phyloP scores from a whole-genome alignment of 768 basidiomycete genomes.

The Galerina sulciceps region DNA sequence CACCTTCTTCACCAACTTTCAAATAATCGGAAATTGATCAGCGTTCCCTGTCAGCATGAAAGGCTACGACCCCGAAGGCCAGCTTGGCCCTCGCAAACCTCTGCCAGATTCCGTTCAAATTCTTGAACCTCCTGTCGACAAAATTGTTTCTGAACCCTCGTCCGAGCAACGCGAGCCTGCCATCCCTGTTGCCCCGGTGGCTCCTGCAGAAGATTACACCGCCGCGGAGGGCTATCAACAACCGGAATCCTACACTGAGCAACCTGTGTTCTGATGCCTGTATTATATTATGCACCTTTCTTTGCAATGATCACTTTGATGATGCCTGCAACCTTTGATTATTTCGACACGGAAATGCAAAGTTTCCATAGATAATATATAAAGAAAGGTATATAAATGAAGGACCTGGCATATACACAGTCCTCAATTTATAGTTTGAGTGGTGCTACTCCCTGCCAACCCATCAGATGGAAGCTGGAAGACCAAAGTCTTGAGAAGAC shows the following conservation, averaged over 20 bases:
- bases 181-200: constrained; percentile 51
- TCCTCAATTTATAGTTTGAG: constrained; percentile 17
- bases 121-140: constrained; percentile 88
- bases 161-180: constrained; percentile 87
- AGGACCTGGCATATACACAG: not conserved
- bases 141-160: constrained; percentile 84
- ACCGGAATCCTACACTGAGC: constrained; percentile 45
- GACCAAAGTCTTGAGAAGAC: constrained; percentile 28
- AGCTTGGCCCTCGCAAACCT: constrained; percentile 86
- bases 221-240: constrained; percentile 50
- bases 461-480: constrained; percentile 53
- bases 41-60: constrained; percentile 76
- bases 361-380: too few species aligned
- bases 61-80: constrained; percentile 91
- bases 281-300: constrained; percentile 17
- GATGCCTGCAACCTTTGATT: constrained; percentile 2
- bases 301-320: constrained; percentile 15
- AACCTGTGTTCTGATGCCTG: constrained; percentile 59
- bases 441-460: constrained; percentile 53
- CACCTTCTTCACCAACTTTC: not conserved
- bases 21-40: constrained; percentile 14
- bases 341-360: too few species aligned
- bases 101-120: constrained; percentile 95
- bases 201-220: constrained; percentile 54
- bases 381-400: too few species aligned